Percentiles rank a stretch among this genome's conserved stretches.
These are phyloP conservation scores for Nepenthes alata DNA, from an alignment of 179 eudicot species.

Conservation along the genomic window DNA sequence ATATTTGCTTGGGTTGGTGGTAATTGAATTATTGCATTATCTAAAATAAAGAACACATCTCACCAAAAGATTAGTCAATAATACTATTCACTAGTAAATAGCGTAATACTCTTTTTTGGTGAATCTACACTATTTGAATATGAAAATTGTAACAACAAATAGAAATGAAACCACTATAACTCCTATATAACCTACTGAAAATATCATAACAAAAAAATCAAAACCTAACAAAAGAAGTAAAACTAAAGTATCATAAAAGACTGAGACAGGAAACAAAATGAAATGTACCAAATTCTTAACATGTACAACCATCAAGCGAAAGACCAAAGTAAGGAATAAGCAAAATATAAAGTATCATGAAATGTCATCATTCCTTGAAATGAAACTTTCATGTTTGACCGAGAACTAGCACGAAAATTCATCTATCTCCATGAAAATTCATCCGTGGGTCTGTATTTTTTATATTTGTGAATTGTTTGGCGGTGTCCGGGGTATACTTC, in stretches of 20 bases:
- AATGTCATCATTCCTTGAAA: slow-evolving; percentile 4
- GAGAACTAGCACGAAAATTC: slow-evolving; percentile 7
- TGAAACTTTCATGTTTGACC: slow-evolving; percentile 7
- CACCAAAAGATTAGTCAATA: slow-evolving; percentile 1
- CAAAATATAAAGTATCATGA: slow-evolving; percentile 5
- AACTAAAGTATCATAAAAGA: slow-evolving; percentile 9
- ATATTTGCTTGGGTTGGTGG: neutral
- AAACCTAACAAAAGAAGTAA: neutral
- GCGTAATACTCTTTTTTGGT: neutral
- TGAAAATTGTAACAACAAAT: neutral
- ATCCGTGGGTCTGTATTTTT: too few species aligned
- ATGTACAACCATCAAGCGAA: slow-evolving; percentile 8
- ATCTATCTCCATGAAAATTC: too few species aligned
- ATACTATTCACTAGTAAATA: neutral
- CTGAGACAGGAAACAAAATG: slow-evolving; percentile 11
- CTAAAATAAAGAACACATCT: neutral
- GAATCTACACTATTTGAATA: neutral
- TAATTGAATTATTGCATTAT: neutral
- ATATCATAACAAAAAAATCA: neutral
- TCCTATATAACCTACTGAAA: neutral
- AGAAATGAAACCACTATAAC: neutral
- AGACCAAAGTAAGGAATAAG: slow-evolving; percentile 4
- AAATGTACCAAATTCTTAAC: slow-evolving; percentile 9
- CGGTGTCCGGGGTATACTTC: too few species aligned
- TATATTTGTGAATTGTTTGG: too few species aligned